Conservation (phyloP, 2,329 filamentous ascomycete species). For the Fusarium penzigii region DNA sequence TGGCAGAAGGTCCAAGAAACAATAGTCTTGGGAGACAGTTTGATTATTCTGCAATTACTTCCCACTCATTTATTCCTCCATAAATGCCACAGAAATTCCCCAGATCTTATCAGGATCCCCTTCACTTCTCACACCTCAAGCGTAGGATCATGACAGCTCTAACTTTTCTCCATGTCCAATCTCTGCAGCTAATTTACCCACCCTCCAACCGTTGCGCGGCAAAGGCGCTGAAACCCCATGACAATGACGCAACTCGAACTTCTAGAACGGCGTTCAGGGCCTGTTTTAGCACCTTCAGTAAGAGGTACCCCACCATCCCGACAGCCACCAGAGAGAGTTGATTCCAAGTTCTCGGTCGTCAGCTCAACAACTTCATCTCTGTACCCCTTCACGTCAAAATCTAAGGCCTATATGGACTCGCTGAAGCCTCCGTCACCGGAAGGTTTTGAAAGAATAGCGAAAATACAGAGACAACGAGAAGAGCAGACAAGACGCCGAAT, state of each 20-base stretch:
- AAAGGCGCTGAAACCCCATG: conserved; percentile 8
- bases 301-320: conserved; percentile 18
- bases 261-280: conserved; percentile 22
- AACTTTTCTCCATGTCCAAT: neutral
- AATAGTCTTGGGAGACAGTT: neutral
- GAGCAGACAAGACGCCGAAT: conserved; percentile 44
- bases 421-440: conserved; percentile 48
- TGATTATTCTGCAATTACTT: neutral
- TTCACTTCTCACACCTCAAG: neutral
- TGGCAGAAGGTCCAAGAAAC: neutral
- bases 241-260: conserved; percentile 28
- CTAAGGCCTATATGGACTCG: conserved; percentile 52
- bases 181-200: neutral
- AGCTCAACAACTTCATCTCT: conserved; percentile 18
- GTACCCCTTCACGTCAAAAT: conserved; percentile 23
- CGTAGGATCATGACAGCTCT: too few species aligned
- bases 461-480: conserved; percentile 50
- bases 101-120: neutral
- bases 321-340: conserved; percentile 7
- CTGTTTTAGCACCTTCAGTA: conserved; percentile 14
- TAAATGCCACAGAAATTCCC: neutral
- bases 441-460: conserved; percentile 50
- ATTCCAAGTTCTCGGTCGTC: conserved; percentile 17
- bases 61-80: neutral
- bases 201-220: neutral